Evolutionary conservation across 306 rosid species (phyloP).

Genomic region (Prunus mongolica): DNA sequence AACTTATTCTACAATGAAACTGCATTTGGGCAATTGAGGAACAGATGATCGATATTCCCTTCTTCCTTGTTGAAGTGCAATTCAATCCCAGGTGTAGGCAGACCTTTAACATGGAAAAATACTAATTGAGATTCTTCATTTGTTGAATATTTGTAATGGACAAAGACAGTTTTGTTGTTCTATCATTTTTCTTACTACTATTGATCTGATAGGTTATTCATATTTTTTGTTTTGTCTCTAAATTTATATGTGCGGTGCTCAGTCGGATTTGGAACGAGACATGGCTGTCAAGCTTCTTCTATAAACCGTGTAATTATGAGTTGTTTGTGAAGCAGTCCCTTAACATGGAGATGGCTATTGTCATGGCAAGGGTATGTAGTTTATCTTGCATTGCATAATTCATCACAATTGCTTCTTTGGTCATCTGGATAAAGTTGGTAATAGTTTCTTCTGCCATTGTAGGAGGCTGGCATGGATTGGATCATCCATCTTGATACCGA

Average conservation of each 20-base stretch:
- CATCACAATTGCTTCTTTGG: not conserved
- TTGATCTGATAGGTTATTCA: conserved; percentile 5
- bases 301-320: conserved; percentile 95
- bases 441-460: conserved; percentile 9
- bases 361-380: conserved; percentile 85
- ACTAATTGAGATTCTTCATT: not conserved
- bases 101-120: not conserved
- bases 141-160: not conserved
- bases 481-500: conserved; percentile 95
- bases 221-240: not conserved
- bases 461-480: conserved; percentile 95
- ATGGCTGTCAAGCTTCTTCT: conserved; percentile 95
- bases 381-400: conserved; percentile 7
- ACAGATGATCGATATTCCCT: not conserved
- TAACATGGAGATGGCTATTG: conserved; percentile 99
- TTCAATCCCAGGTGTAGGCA: not conserved
- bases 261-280: conserved; percentile 99
- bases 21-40: not conserved
- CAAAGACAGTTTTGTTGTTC: not conserved
- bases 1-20: not conserved
- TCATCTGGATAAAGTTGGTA: conserved; percentile 3
- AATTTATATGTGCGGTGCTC: conserved; percentile 16
- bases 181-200: not conserved
- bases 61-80: not conserved
- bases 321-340: conserved; percentile 96